phyloP scores from a whole-genome alignment of 176 grass and related monocot genomes.

The Avena eriantha region DNA sequence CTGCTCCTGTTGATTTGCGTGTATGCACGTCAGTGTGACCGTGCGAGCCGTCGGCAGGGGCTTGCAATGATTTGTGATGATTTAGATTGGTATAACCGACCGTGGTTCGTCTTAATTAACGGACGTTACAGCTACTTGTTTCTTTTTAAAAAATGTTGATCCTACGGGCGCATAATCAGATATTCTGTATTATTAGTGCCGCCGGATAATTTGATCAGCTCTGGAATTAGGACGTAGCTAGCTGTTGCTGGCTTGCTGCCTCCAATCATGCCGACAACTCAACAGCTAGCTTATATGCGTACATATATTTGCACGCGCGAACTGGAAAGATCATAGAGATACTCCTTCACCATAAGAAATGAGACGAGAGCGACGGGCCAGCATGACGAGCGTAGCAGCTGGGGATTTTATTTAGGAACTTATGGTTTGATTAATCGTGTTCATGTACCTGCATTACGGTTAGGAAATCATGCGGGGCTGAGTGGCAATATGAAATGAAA shows the following conservation, averaged over 20 bases:
- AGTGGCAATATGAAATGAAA: neutral
- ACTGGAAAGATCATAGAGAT: neutral
- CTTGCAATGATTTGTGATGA: neutral
- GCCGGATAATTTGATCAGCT: constrained; percentile 1
- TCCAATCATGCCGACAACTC: constrained; percentile 46
- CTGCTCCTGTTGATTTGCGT: neutral
- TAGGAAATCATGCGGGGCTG: neutral
- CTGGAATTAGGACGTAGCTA: neutral
- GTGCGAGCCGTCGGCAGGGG: neutral
- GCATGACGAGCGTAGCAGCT: neutral
- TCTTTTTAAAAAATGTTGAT: neutral
- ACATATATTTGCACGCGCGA: neutral
- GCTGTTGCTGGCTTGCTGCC: constrained; percentile 39
- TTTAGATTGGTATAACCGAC: constrained; percentile 39
- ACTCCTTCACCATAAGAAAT: neutral
- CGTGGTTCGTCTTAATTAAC: constrained; percentile 22
- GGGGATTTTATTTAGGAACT: neutral
- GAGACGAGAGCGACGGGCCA: neutral
- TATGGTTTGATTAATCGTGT: neutral
- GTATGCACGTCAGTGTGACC: neutral
- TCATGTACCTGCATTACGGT: neutral
- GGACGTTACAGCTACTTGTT: neutral
- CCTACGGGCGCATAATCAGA: neutral
- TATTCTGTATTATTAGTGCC: no score
- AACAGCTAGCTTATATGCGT: neutral